Base-by-base conservation (phyloP, 306 rosid species). In the Trifolium dubium region DNA sequence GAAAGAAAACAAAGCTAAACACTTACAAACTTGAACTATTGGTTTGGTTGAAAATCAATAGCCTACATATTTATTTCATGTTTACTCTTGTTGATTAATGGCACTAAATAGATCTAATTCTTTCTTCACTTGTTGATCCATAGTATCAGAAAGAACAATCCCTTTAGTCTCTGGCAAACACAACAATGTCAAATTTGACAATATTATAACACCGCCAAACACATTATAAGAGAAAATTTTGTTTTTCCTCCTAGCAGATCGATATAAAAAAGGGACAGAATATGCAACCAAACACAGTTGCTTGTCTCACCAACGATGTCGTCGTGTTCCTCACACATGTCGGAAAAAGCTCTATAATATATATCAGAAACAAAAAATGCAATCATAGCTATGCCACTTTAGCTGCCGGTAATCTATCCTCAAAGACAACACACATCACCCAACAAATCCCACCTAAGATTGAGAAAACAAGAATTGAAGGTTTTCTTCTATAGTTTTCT, bases 321-420 rank as follows among this genome's bases (percentile, higher is more conserved):
- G 13, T 41, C 2, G 46, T 41, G 46, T 41, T 41, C 46, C 46
- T 41, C 13, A 41, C 46, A 41, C 46, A 41, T 41, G 46, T 41
- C 1, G 46, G 46, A 41, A 41, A 41, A 3, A 41, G 10, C 46
- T 41, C 46, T 41, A 41, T 41, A 41, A 10, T 10, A 13, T 41
- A 41, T 41, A 41, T 41, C 4, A 41, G 13, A 41, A 41, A 41
- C 46, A 41, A 2, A 83, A 31, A 79, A 79, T 10, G 81, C 66
- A 5, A 72, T 69, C 30, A 83, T 39, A 35, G 76, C 83, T 2
- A 83, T 5, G 40, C 72, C 29, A 83, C 61, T 40, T 69, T 50
- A 5, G 10, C 19, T 0, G 29, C 63, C 19, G 55, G 29, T 34
- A 29, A 37, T 39, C 23, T 0, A 39, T 17, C 0, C 56, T 46